A percentile compares a stretch with the other conserved stretches of the same genome.
Evolutionary conservation across 192 early-diverging fungal genomes (phyloP).

Genomic region (Pecoramyces ruminantium): DNA sequence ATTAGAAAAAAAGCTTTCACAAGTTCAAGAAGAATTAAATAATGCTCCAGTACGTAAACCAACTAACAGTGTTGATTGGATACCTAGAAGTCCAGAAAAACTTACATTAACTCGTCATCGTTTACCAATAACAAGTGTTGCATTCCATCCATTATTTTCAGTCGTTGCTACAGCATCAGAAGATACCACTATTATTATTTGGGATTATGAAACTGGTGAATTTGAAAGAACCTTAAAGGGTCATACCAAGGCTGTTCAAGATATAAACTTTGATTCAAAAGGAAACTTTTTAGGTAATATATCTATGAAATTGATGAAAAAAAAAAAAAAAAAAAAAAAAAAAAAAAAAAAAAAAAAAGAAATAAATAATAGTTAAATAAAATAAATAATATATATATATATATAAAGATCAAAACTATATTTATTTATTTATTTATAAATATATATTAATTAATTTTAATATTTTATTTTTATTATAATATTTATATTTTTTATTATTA

Average conservation of each 20-base stretch:
- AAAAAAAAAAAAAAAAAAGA: no score
- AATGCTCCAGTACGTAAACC: constrained; percentile 4
- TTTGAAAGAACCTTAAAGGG: constrained; percentile 87
- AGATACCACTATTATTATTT: constrained; percentile 82
- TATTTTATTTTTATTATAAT: no score
- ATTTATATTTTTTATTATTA: no score
- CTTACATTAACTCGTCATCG: constrained; percentile 61
- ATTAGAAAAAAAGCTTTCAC: constrained; percentile 61
- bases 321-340: no score
- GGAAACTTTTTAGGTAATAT: constrained; percentile 68
- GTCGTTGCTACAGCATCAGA: constrained; percentile 74
- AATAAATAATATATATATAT: no score
- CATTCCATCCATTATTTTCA: constrained; percentile 74
- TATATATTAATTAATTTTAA: no score
- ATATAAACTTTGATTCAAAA: constrained; percentile 67
- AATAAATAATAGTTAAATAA: no score
- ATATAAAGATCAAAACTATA: no score
- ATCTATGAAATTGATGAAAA: no score
- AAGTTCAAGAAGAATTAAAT: constrained; percentile 50
- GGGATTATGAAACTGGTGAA: constrained; percentile 83
- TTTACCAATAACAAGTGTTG: constrained; percentile 57
- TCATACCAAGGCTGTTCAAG: constrained; percentile 89
- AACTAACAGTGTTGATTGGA: constrained; percentile 42
- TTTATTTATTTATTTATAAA: no score
- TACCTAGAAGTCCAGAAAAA: constrained; percentile 68